Percentiles rank a stretch among this genome's conserved stretches.
These are phyloP conservation scores for Mortierella sp. DNA, from an alignment of 371 early-diverging fungal species.

Conservation along the genomic window DNA sequence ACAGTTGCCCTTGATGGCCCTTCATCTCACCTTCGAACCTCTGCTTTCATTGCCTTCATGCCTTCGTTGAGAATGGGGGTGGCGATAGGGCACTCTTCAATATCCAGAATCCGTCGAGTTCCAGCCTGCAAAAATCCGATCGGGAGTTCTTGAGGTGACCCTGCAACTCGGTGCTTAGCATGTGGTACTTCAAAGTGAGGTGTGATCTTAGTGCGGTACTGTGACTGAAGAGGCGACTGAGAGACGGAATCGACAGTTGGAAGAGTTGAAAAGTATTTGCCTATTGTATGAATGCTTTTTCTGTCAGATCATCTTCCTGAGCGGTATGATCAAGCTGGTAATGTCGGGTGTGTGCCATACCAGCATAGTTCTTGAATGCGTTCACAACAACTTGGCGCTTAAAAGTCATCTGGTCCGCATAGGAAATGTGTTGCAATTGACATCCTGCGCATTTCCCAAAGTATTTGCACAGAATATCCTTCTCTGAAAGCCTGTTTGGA, in stretches of 20 bases:
- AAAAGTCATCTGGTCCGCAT: constrained; percentile 63
- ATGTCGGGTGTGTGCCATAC: no score
- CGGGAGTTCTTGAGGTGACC: constrained; percentile 33
- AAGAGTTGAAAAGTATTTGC: constrained; percentile 45
- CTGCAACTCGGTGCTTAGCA: constrained; percentile 56
- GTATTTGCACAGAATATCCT: constrained; percentile 63
- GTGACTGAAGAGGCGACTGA: constrained; percentile 60
- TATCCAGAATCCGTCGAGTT: constrained; percentile 65
- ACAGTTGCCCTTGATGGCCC: no score
- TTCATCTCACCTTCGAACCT: constrained; percentile 38
- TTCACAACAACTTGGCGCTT: constrained; percentile 62
- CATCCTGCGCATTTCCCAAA: constrained; percentile 71
- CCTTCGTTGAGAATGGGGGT: constrained; percentile 66
- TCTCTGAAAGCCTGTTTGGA: constrained; percentile 54
- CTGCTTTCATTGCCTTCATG: constrained; percentile 44
- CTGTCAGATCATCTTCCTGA: neutral
- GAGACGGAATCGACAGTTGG: constrained; percentile 50
- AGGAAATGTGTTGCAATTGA: constrained; percentile 67
- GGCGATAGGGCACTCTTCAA: constrained; percentile 71
- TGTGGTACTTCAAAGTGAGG: constrained; percentile 66
- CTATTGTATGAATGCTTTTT: constrained; percentile 9
- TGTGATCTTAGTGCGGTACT: constrained; percentile 72
- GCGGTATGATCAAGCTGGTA: neutral
- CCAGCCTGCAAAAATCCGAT: constrained; percentile 70
- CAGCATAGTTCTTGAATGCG: constrained; percentile 56